Evolutionary conservation across 2,329 filamentous ascomycete species (phyloP), one percentile per base, ranked within the genome.

Genomic region (Colletotrichum lentis): DNA sequence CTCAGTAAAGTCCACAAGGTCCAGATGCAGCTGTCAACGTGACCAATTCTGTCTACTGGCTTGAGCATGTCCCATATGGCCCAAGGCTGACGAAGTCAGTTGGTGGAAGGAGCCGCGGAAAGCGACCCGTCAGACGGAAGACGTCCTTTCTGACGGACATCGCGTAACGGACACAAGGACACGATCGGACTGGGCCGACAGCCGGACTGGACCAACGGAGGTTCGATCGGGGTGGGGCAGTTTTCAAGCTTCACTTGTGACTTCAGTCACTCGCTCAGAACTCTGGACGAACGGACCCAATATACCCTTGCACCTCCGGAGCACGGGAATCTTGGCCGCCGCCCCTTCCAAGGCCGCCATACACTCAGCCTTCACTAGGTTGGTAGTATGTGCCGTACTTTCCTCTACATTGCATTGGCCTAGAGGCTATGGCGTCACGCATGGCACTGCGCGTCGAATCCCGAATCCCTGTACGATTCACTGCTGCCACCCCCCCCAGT

Each of bases 181-280:
- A 64, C 18, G 16, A 20, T 52, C 44, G 37, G 37, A 63, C 59
- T 52, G 46, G 24, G 12, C 35, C 31, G 31, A 35, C 31, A 35
- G 31, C 31, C 60, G 54, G 60, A 54, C 61, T 64, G 61, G 64
- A 50, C 47, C 24, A 64, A 50, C 52, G 65, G 65, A 67, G 46
- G 46, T 59, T 59, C 16, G 22, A 59, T 16, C 44, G 47, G 39
- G 53, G 37, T 50, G 22, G 20, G 18, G 14, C 20, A 14, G 18
- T 16, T n/a, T 12, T 12, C 43, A 27, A 20, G 20, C 12, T 27
- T 24, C n/a, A n/a, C n/a, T n/a, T n/a, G n/a, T n/a, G 20, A 44
- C 14, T n/a, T 20, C 27, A 27, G n/a, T 16, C 43, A 44, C 20
- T 20, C 14, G 8, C 3, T 14, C 24, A 20, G 12, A 18, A 22